Base-by-base conservation (phyloP, 73 alveolate species). In the Paramecium pentaurelia region DNA sequence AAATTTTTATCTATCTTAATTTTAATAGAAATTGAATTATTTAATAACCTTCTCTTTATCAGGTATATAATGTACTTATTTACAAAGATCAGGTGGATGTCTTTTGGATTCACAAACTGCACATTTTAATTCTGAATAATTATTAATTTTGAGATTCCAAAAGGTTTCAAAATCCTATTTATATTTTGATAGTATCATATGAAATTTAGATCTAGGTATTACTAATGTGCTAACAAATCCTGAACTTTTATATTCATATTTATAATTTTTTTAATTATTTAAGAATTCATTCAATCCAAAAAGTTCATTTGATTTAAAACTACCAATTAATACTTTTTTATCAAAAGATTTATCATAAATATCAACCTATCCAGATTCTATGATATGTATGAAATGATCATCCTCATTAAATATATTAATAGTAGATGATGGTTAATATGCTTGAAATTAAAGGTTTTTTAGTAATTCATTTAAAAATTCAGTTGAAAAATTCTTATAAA, bases 331-430 rank as follows among this genome's bases (percentile, higher is more conserved):
- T 30, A 73, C 87, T 73, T 73, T 73, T 40, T 64, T 28, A 12
- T 64, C 49, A 12, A 32, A 32, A 14, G 84, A 12, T 64, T 44
- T 40, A 37, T 80, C 47, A 47, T 42, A 80, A 80, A 80, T 27
- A 45, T 80, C 91, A 20, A 80, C 75, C 27, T 25, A 47, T 20
- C 91, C 91, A 25, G 71, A 80, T 49, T 80, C 91, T 20, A 80
- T 47, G 3, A 80, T 42, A 25, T 49, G 58, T 1, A 80, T 80
- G 60, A 75, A 75, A 38, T 36, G 36, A 47, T 80, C 73, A 73
- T 37, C 58, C 1, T 73, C 87, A 37, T 34, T 45, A 20, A 38
- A 32, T 27, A 42, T 45, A 80, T 80, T 49, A 6, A 80, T 80
- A 1, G 54, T 80, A 8, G 58, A 25, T 45, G 64, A 34, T 6